Base-by-base conservation (phyloP, 257 asterid genomes). In the Haberlea rhodopensis region DNA sequence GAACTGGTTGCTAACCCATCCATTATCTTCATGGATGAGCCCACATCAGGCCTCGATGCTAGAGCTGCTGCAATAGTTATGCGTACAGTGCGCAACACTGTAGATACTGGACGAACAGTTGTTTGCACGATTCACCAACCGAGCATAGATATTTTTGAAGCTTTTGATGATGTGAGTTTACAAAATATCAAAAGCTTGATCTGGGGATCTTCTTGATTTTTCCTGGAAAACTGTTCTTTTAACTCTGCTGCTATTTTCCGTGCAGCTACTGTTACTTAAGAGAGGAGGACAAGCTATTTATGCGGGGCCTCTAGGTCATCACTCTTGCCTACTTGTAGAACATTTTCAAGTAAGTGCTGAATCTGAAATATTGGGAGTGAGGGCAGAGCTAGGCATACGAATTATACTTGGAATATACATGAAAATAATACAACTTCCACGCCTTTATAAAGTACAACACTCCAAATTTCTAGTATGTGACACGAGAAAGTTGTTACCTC, bases 111-210 rank as follows among this genome's bases (percentile, higher is more conserved):
- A 15, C 78, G 95, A 60, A 87, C 95, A 6, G 94, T 89, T 21
- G 95, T 89, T 55, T 89, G 97, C 79, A 89, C 97, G 4, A 89
- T 89, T 65, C 97, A 89, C 70, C 97, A 89, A 29, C 95, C 95
- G 0, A 89, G 95, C 81, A 87, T 87, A 27, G 95, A 90, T 62
- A 90, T 90, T 4, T 90, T 90, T 3, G 97, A 90, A 78, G 79
- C 97, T 62, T 90, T 90, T 73, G 97, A 90, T 65, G 95, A 90
- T 94, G 97, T 87, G 72, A n/a, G 25, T 53, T 23, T 8, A 7
- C 13, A 61, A 32, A 24, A 27, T 54, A 23, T 11, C 11, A 19
- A 32, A 34, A 43, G 48, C 8, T 40, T 27, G 21, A 25, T 8
- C 32, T 48, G 26, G n/a, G 19, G 46, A 5, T 22, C 10, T 11